These are phyloP conservation scores for Isatis tinctoria DNA, from an alignment of 345 rosid species.

Conservation along the genomic window DNA sequence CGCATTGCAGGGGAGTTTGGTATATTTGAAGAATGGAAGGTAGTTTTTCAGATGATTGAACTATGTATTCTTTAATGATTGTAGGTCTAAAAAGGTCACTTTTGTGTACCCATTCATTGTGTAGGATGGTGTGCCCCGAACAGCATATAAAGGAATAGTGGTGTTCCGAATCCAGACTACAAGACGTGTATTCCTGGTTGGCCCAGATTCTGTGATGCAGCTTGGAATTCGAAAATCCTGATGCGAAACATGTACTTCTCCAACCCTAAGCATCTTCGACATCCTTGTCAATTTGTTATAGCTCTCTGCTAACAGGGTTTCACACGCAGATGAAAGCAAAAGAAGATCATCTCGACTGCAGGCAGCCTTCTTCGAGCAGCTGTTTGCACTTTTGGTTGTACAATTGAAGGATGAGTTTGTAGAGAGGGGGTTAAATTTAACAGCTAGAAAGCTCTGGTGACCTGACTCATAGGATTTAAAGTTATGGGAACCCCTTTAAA, in stretches of 20 bases:
- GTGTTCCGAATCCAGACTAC: conserved; percentile 64
- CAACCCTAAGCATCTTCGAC: conserved; percentile 2
- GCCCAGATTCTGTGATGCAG: conserved; percentile 56
- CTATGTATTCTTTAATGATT: not conserved
- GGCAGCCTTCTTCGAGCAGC: conserved; percentile 13
- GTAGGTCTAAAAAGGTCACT: not conserved
- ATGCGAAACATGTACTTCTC: conserved; percentile 24
- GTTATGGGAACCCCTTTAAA: conserved; percentile 7
- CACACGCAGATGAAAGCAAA: conserved; percentile 20
- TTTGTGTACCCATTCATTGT: conserved; percentile 3
- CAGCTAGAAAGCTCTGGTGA: conserved; percentile 9
- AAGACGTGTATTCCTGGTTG: conserved; percentile 69
- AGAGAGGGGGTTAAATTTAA: not conserved
- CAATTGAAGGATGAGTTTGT: conserved; percentile 1
- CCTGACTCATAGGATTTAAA: not conserved
- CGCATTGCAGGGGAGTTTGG: conserved; percentile 81
- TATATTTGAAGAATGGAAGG: conserved; percentile 97
- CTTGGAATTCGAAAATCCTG: conserved; percentile 57
- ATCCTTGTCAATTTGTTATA: not conserved
- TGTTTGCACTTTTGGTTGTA: conserved; percentile 20
- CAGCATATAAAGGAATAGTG: conserved; percentile 91
- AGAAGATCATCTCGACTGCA: conserved; percentile 1
- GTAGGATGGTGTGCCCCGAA: conserved; percentile 95
- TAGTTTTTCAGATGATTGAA: conserved; percentile 17
- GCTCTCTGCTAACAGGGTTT: conserved; percentile 5